Evolutionary conservation across 2,329 filamentous ascomycete species (phyloP), one percentile per base, ranked within the genome.

Genomic region (Aulographum hederae): DNA sequence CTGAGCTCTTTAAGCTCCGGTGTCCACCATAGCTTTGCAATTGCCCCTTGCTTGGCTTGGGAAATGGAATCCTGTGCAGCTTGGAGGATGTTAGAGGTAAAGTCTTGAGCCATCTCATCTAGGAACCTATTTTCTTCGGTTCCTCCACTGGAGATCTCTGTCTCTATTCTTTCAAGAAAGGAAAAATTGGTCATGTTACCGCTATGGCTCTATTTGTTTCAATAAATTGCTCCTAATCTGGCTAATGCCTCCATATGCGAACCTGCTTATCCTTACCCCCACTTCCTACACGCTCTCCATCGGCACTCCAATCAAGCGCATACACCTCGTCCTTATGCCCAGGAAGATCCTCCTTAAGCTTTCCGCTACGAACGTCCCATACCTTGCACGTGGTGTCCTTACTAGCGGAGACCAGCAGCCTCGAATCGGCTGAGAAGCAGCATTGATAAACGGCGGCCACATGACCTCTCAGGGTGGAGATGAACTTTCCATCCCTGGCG

Each of bases 371-470:
- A 49, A 93, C 78, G 45, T 91, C 84, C 85, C 86, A 98, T 4
- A 91, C 79, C 50, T 93, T 95, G 30, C 95, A 58, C 0, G 89
- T 95, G 2, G 81, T 89, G 49, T 95, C 89, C 51, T 92, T 92
- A 38, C 77, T 85, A 2, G 69, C 78, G 19, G 81, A 91, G 11
- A 92, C 85, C 4, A 95, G 58, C 18, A 93, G 58, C n/a, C 86
- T 65, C 13, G 79, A 91, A 52, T 98, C 89, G 2, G 89, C 79
- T 8, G 80, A 91, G 59, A 94, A 98, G 26, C 78, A 75, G 45
- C 79, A 82, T 57, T 91, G 82, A 50, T 94, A 95, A 12, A 36
- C 85, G 2, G 85, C 77, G 1, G 78, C 84, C 3, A 82, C 85
- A 53, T 95, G 89, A 5, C 84, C 89, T 33, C 85, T 69, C 18